phyloP scores from a whole-genome alignment of 2,329 filamentous ascomycete genomes.

The Hypoxylon sp. region DNA sequence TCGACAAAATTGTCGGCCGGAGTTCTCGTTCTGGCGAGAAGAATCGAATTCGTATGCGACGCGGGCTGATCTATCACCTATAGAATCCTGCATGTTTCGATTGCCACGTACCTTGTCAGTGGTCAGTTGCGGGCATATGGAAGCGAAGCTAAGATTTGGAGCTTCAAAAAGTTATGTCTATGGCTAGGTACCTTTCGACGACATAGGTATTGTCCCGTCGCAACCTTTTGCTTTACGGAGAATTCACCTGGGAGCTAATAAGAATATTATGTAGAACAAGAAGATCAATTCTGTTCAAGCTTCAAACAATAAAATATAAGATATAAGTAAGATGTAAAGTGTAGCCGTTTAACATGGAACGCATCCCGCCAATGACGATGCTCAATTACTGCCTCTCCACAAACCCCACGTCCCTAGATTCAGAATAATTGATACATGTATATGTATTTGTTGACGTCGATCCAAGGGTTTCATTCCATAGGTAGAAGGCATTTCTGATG shows the following conservation, averaged over 20 bases:
- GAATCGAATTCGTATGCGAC: slow-evolving; percentile 18
- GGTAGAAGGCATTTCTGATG: not conserved
- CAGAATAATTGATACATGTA: not conserved
- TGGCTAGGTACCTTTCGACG: not conserved
- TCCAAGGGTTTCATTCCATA: not conserved
- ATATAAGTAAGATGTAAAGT: not conserved
- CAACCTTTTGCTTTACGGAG: not conserved
- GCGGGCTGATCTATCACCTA: slow-evolving; percentile 14
- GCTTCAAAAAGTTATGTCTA: slow-evolving; percentile 8
- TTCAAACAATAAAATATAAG: not conserved
- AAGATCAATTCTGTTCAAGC: not conserved
- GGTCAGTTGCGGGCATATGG: not conserved
- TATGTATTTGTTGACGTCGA: not conserved
- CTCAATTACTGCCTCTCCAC: slow-evolving; percentile 20
- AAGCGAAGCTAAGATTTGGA: slow-evolving; percentile 12
- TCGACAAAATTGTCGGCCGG: slow-evolving; percentile 3
- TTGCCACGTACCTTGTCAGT: not conserved
- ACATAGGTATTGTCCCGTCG: not conserved
- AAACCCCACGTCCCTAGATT: slow-evolving; percentile 24
- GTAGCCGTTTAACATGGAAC: not conserved
- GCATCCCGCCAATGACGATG: slow-evolving; percentile 14
- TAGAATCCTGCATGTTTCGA: slow-evolving; percentile 7
- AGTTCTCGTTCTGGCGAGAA: slow-evolving; percentile 10
- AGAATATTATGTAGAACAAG: not conserved
- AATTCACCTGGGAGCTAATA: not conserved